Conservation (phyloP, 805 yeast genomes). For the Tetrapisispora taiwanensis region DNA sequence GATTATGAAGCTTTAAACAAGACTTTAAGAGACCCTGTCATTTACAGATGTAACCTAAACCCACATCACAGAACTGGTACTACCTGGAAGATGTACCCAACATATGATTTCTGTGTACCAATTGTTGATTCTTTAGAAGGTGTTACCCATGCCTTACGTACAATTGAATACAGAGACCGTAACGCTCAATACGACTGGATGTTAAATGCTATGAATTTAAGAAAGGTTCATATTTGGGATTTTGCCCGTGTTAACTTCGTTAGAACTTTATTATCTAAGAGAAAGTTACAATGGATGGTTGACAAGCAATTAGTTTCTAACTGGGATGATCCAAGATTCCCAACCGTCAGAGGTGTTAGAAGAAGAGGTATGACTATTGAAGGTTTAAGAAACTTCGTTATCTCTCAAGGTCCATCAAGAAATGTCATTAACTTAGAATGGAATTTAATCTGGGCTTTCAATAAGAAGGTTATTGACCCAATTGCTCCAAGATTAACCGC, state of each 20-base stretch:
- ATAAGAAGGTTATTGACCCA: conserved; percentile 96
- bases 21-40: conserved; percentile 95
- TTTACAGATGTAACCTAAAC: conserved; percentile 92
- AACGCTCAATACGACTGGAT: conserved; percentile 98
- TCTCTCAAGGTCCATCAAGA: conserved; percentile 96
- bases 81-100: conserved; percentile 93
- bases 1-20: conserved; percentile 86
- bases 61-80: conserved; percentile 97
- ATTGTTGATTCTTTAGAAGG: conserved; percentile 93
- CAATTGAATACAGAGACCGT: conserved; percentile 97
- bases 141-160: conserved; percentile 95
- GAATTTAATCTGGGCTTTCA: conserved; percentile 95
- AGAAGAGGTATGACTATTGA: conserved; percentile 99
- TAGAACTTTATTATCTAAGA: conserved; percentile 88
- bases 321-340: conserved; percentile 99
- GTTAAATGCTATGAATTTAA: conserved; percentile 64
- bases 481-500: conserved; percentile 94
- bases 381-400: conserved; percentile 87
- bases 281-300: conserved; percentile 98
- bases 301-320: conserved; percentile 77
- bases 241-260: conserved; percentile 95
- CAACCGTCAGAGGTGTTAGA: conserved; percentile 98
- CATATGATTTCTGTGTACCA: conserved; percentile 98
- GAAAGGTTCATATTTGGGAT: conserved; percentile 97
- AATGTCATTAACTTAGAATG: conserved; percentile 95